Evolutionary conservation across 1,139 yeast genomes (phyloP), one percentile per base, ranked within the genome.

Genomic region (Hemisphaericaspora xylanilytica): DNA sequence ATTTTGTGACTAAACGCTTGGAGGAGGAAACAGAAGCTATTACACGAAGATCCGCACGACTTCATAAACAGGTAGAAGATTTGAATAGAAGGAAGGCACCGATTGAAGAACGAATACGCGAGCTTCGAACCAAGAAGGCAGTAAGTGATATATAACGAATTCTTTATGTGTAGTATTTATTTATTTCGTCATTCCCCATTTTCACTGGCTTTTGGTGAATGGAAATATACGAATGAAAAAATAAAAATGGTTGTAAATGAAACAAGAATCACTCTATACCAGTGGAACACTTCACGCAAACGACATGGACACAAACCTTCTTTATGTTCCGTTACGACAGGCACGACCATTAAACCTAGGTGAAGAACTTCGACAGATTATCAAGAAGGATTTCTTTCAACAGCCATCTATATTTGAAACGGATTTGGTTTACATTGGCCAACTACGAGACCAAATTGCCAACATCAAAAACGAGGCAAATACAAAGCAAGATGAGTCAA

Each of bases 331-430:
- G 0, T 64, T 75, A 17, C 61, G 84, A 38, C 65, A 69, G 41
- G 73, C 88, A 1, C 66, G 68, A 28, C 63, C 65, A 2, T 54
- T 76, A 1, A 71, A 73, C 37, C 53, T 85, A 13, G 72, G 71
- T 1, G 51, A 56, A 0, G 68, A 64, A n/a, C 59, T 87, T 13
- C 56, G 69, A 3, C 61, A 65, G 11, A 62, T 79, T 26, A 85
- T 87, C 28, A 68, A 76, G 35, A 56, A 62, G 18, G 84, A 82
- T 41, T 85, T 77, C 50, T 81, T 77, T 55, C 95, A 86, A 57
- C 68, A 85, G 2, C 72, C 87, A 1, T 65, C 78, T 3, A 65
- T 67, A 7, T 85, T 83, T 51, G 68, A 70, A 16, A 51, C 58
- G 3, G 94, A 85, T 53, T 59, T 85, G 22, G 54, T 55, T 2